These are phyloP conservation scores for Candida pseudoviswanathii DNA, from an alignment of 1,139 yeast genomes.

Conservation along the genomic window DNA sequence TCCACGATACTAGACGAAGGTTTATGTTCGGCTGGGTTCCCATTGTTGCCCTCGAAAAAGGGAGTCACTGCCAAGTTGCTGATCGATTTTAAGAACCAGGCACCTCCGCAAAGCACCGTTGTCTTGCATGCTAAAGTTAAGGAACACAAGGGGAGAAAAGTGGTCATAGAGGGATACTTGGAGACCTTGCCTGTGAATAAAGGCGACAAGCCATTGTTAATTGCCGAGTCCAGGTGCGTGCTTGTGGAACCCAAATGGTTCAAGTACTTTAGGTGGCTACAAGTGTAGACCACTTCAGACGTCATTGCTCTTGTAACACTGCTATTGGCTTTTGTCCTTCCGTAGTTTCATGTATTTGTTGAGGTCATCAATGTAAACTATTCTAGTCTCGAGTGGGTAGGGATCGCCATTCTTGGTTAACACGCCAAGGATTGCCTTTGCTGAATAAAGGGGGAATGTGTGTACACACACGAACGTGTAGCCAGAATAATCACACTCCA, in stretches of 20 bases:
- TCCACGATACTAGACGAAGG: constrained; percentile 87
- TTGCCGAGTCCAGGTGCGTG: constrained; percentile 63
- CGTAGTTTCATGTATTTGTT: no score
- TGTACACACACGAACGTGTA: no score
- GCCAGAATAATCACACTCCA: no score
- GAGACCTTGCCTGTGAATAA: constrained; percentile 43
- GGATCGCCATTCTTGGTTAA: no score
- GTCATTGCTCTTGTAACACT: background rate
- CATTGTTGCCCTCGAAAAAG: constrained; percentile 73
- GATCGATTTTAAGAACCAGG: constrained; percentile 67
- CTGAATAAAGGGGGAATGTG: no score
- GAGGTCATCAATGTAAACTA: no score
- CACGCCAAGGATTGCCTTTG: no score
- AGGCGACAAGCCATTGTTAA: constrained; percentile 29
- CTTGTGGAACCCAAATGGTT: constrained; percentile 84
- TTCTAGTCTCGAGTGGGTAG: no score
- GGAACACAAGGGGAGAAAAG: constrained; percentile 78
- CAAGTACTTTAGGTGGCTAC: constrained; percentile 66
- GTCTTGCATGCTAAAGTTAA: constrained; percentile 68
- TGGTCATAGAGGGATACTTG: constrained; percentile 66
- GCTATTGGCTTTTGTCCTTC: background rate
- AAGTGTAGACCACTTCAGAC: constrained; percentile 17
- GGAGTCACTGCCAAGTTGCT: constrained; percentile 90
- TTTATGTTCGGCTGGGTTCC: constrained; percentile 84
- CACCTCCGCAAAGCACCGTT: constrained; percentile 66